Percentiles rank a stretch among this genome's conserved stretches.
These are phyloP conservation scores for Chlamydomonas incerta DNA, from an alignment of 139 green algal species.

Conservation along the genomic window DNA sequence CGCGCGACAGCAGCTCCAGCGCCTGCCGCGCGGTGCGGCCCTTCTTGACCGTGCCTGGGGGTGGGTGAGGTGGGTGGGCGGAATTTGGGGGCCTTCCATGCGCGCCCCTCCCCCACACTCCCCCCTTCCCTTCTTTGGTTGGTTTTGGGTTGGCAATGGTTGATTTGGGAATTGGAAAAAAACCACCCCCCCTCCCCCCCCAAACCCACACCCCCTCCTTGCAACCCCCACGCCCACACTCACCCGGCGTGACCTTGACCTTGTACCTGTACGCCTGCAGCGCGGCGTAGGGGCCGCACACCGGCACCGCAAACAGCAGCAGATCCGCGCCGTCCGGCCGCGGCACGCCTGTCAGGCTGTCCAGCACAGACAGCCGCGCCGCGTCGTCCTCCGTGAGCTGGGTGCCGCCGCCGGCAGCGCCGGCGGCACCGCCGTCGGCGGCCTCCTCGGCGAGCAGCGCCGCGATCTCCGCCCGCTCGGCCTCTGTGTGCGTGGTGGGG, in stretches of 20 bases:
- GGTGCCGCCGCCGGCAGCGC: neutral
- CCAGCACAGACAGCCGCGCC: conserved; percentile 63
- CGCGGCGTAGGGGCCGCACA: conserved; percentile 90
- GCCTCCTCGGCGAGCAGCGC: conserved; percentile 72
- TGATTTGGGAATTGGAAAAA: no score
- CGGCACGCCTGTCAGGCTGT: conserved; percentile 84
- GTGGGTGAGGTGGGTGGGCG: no score
- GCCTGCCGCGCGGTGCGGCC: conserved; percentile 88
- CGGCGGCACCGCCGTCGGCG: conserved; percentile 29
- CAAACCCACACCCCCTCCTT: neutral
- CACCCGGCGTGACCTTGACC: conserved; percentile 66
- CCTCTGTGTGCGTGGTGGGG: conserved; percentile 24
- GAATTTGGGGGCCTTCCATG: no score
- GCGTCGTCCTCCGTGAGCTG: conserved; percentile 57
- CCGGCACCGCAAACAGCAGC: conserved; percentile 89
- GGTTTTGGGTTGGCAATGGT: no score
- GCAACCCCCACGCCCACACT: conserved; percentile 8
- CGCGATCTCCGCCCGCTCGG: conserved; percentile 57
- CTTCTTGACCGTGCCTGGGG: conserved; percentile 88
- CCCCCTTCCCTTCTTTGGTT: no score
- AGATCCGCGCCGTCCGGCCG: conserved; percentile 73
- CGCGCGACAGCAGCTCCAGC: conserved; percentile 79
- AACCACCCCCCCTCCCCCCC: no score
- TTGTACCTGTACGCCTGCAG: conserved; percentile 88
- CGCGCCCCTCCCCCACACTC: no score